These are phyloP conservation scores for Nakazawaea ambrosiae DNA, from an alignment of 805 yeast genomes.

Conservation along the genomic window DNA sequence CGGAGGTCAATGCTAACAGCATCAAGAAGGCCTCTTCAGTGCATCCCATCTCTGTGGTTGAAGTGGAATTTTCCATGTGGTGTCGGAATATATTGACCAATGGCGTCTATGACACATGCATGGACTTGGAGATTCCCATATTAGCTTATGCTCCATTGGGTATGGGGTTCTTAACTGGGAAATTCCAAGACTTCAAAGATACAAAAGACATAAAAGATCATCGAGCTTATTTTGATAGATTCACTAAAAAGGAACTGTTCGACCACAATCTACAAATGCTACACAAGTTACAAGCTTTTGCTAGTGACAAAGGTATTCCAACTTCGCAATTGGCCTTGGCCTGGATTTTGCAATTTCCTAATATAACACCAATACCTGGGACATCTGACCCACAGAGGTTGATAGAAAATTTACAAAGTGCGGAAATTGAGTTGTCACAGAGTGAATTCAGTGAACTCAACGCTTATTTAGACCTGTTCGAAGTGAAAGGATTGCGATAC, in stretches of 20 bases:
- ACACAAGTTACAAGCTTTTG: slow-evolving; percentile 44
- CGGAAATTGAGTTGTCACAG: slow-evolving; percentile 38
- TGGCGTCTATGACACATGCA: slow-evolving; percentile 57
- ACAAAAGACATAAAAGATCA: neutral
- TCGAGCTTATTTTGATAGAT: neutral
- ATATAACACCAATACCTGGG: slow-evolving; percentile 76
- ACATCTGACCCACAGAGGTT: slow-evolving; percentile 56
- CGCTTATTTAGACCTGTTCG: slow-evolving; percentile 31
- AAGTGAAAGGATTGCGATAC: slow-evolving; percentile 40
- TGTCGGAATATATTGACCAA: slow-evolving; percentile 52
- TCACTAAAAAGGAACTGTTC: neutral
- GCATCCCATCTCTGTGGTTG: slow-evolving; percentile 60
- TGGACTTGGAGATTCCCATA: slow-evolving; percentile 56
- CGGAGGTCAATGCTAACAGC: slow-evolving; percentile 63
- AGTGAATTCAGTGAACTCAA: slow-evolving; percentile 50
- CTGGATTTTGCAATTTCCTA: slow-evolving; percentile 47
- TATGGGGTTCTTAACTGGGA: slow-evolving; percentile 71
- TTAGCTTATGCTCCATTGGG: slow-evolving; percentile 82
- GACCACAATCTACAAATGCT: slow-evolving; percentile 18
- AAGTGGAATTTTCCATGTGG: slow-evolving; percentile 72
- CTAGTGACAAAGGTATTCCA: slow-evolving; percentile 38
- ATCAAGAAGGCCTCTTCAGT: slow-evolving; percentile 51
- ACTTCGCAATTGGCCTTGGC: slow-evolving; percentile 67
- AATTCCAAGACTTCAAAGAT: slow-evolving; percentile 35
- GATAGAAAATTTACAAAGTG: slow-evolving; percentile 44